Conservation (phyloP, 208 protist genomes). For the Ichthyophonus hoferi region DNA sequence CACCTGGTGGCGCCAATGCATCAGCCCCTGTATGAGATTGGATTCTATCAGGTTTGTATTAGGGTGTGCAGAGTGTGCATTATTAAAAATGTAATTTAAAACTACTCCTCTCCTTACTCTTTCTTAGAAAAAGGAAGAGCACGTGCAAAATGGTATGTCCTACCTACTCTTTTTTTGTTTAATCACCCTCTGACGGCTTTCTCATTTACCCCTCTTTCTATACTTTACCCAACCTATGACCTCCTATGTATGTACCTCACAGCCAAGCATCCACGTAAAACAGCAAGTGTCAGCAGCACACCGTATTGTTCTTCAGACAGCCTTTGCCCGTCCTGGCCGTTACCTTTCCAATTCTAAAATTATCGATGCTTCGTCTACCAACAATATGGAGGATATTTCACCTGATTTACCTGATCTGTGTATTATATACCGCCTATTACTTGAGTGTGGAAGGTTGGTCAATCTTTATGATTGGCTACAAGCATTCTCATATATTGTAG, state of each 20-base stretch:
- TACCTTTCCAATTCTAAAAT: not conserved
- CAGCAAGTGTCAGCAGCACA: not conserved
- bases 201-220: no score
- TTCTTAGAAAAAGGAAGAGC: no score
- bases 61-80: no score
- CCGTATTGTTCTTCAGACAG: not conserved
- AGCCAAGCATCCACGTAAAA: not conserved
- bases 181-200: no score
- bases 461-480: conserved; percentile 42
- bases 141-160: no score
- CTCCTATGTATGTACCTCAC: not conserved
- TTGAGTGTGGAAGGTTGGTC: conserved; percentile 39
- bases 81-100: no score
- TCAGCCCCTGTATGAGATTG: not conserved
- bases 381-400: not conserved
- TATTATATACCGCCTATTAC: conserved; percentile 30
- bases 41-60: not conserved
- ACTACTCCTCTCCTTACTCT: no score
- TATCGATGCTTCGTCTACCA: not conserved
- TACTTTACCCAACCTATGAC: not conserved
- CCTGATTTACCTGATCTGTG: conserved; percentile 29
- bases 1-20: not conserved
- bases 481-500: conserved; percentile 26
- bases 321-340: not conserved
- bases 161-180: no score